Base-by-base conservation (phyloP, 345 rosid species). In the Raphanus sativus region DNA sequence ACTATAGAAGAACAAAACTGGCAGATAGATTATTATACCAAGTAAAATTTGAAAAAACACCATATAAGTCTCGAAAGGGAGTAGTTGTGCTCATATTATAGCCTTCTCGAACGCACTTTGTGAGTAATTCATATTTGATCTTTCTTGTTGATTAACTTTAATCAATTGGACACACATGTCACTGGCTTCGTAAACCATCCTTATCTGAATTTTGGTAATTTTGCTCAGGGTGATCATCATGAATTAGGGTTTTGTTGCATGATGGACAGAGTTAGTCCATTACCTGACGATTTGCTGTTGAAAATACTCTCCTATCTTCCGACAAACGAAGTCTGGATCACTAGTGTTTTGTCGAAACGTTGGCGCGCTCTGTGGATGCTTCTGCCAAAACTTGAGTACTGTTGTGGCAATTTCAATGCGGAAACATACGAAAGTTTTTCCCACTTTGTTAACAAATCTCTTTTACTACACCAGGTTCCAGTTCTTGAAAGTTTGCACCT, bases 241-340 rank as follows among this genome's bases (percentile, higher is more conserved):
- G 28, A 9, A 10, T 64, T 36, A 64, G 15, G 29, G 50, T 33
- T 16, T 33, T 33, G 48, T 63, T 33, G n/a, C 48, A 33, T 36
- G 50, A 64, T 64, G 68, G 68, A 64, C 68, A 34, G 15, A 17
- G 7, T 64, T 36, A 64, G 68, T 34, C 29, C 9, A 16, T 17
- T 64, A 34, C 67, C 48, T 64, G 66, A 62, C 25, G 50, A 64
- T 64, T 17, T 64, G n/a, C 50, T 64, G 28, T 64, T 64, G 15
- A 64, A 64, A 3, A 64, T 36, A 32, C 68, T 64, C 29, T 64
- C 68, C 17, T 64, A 17, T 64, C 9, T 21, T 64, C 50, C 29
- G 15, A 64, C 52, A 34, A 17, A 4, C 24, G 52, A 64, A 64
- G 52, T 64, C 48, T 30, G 29, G 50, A 64, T 36, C 68, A 64